Conservation (phyloP, 441 rosid genomes). For the Jatropha podagrica region DNA sequence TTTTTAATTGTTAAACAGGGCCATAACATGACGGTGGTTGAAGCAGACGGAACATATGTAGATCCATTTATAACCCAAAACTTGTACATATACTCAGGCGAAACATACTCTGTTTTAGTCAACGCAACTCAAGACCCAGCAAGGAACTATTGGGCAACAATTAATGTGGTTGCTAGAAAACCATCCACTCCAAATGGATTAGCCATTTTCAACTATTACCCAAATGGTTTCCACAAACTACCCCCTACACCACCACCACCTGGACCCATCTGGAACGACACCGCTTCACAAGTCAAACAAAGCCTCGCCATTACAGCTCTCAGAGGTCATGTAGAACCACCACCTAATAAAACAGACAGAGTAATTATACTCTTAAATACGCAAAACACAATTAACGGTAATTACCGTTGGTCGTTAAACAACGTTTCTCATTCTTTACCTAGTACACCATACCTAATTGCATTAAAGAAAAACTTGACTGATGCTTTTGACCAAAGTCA, state of each 20-base stretch:
- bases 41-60: conserved; percentile 62
- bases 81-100: conserved; percentile 35
- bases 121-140: conserved; percentile 36
- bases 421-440: conserved; percentile 49
- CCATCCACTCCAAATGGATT: conserved; percentile 29
- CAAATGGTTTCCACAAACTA: not conserved
- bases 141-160: conserved; percentile 31
- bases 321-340: conserved; percentile 29
- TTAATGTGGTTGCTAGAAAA: conserved; percentile 23
- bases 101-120: conserved; percentile 40
- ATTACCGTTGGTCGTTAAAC: conserved; percentile 46
- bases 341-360: conserved; percentile 39
- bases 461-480: conserved; percentile 35
- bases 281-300: conserved; percentile 27
- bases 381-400: conserved; percentile 42
- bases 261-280: conserved; percentile 40
- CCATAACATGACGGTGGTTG: conserved; percentile 58
- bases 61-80: conserved; percentile 46
- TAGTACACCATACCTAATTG: conserved; percentile 46
- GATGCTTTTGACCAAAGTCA: conserved; percentile 36
- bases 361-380: conserved; percentile 46
- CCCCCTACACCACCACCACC: conserved; percentile 32
- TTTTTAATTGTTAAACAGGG: conserved; percentile 25
- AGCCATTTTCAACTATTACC: conserved; percentile 32
- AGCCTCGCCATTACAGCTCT: conserved; percentile 46